These are phyloP conservation scores for Monilinia vaccinii-corymbosi DNA, from an alignment of 2,329 filamentous ascomycete species.

Conservation along the genomic window DNA sequence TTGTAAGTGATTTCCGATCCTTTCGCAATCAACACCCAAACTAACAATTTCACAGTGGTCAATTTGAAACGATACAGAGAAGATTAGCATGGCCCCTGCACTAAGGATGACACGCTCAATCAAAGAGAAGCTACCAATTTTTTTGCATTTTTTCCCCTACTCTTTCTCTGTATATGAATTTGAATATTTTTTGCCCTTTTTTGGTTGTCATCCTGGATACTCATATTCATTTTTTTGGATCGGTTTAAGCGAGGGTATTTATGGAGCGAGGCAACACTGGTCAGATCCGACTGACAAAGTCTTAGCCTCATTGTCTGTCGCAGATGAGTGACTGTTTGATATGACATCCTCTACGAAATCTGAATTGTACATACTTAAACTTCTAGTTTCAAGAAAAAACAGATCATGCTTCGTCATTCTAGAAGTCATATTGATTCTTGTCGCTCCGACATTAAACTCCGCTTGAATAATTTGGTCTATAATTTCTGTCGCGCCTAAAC, in stretches of 20 bases:
- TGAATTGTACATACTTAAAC: too few relatives aligned
- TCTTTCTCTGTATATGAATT: background rate
- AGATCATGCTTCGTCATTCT: too few relatives aligned
- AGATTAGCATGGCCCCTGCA: constrained; percentile 77
- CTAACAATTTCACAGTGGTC: constrained; percentile 28
- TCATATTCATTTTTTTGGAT: background rate
- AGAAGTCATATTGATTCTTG: too few relatives aligned
- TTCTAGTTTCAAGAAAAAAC: too few relatives aligned
- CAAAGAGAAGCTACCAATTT: constrained; percentile 26
- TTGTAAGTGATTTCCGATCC: constrained; percentile 9
- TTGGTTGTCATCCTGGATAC: background rate
- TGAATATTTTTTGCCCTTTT: background rate
- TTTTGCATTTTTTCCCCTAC: constrained; percentile 17
- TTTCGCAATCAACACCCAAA: background rate
- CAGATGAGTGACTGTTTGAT: background rate
- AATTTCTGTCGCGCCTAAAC: background rate
- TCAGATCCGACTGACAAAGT: too few relatives aligned
- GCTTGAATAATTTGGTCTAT: background rate
- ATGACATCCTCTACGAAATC: too few relatives aligned
- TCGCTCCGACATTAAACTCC: background rate
- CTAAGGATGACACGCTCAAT: constrained; percentile 65
- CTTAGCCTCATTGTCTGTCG: too few relatives aligned
- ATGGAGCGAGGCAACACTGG: background rate
- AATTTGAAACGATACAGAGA: constrained; percentile 62
- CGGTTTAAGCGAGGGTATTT: background rate